A percentile compares a stretch with the other conserved stretches of the same genome.
Evolutionary conservation across 2,329 filamentous ascomycete genomes (phyloP).

Genomic region (Chaetothyriales sp.): DNA sequence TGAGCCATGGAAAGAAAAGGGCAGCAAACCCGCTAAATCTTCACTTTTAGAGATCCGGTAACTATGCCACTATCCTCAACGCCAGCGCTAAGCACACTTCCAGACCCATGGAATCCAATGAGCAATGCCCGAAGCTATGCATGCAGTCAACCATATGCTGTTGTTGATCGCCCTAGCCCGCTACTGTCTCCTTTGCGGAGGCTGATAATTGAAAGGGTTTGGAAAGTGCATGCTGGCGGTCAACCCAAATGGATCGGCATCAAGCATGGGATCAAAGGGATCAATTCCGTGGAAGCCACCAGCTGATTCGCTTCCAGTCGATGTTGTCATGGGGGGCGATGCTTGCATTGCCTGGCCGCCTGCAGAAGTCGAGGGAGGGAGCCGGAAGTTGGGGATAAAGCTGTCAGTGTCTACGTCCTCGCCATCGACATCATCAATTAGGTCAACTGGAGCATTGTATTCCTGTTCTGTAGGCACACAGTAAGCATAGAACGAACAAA

Average conservation of each 20-base stretch:
- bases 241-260: slow-evolving; percentile 85
- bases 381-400: slow-evolving; percentile 42
- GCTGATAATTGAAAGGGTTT: slow-evolving; percentile 47
- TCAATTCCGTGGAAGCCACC: slow-evolving; percentile 41
- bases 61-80: neutral
- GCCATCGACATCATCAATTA: slow-evolving; percentile 67
- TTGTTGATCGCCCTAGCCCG: neutral
- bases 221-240: slow-evolving; percentile 93
- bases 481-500: slow-evolving; percentile 55
- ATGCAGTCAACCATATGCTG: slow-evolving; percentile 1
- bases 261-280: slow-evolving; percentile 70
- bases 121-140: neutral
- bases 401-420: slow-evolving; percentile 54
- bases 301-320: slow-evolving; percentile 24
- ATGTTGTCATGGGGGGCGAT: slow-evolving; percentile 27
- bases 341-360: slow-evolving; percentile 29
- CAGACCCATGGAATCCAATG: neutral
- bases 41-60: neutral
- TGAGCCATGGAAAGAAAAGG: neutral
- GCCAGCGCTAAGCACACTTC: slow-evolving; percentile 5
- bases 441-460: slow-evolving; percentile 79
- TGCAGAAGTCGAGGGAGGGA: slow-evolving; percentile 18
- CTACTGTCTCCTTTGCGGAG: slow-evolving; percentile 10
- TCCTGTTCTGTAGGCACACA: slow-evolving; percentile 71
- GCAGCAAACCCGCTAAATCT: neutral